phyloP scores from a whole-genome alignment of 192 early-diverging fungal genomes.

The Radiomyces spectabilis region DNA sequence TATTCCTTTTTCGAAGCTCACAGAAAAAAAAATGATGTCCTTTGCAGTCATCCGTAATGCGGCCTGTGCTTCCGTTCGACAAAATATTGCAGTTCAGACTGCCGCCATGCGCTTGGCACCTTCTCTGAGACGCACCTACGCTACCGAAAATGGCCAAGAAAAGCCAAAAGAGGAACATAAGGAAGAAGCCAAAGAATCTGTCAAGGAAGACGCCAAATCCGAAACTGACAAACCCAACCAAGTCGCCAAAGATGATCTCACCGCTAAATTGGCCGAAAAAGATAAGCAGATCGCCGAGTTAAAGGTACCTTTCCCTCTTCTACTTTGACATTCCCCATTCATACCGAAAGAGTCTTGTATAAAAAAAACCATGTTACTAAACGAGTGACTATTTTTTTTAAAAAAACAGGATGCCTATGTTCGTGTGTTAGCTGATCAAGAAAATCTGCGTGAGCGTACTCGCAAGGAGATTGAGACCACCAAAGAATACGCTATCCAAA shows the following conservation, averaged over 20 bases:
- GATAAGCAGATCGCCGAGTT: slow-evolving; percentile 77
- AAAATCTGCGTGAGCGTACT: slow-evolving; percentile 89
- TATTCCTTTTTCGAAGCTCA: no score
- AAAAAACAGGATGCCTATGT: slow-evolving; percentile 73
- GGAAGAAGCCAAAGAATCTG: slow-evolving; percentile 19
- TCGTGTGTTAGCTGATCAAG: slow-evolving; percentile 90
- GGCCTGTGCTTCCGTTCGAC: not conserved
- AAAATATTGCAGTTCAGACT: not conserved
- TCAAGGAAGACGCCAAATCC: not conserved
- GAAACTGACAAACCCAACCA: not conserved
- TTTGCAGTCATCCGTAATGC: not conserved
- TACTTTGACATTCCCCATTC: not conserved
- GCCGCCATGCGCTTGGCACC: not conserved
- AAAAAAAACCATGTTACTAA: not conserved
- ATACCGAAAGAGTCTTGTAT: not conserved
- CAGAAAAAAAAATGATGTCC: no score
- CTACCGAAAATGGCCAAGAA: slow-evolving; percentile 31
- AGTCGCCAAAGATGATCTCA: slow-evolving; percentile 19
- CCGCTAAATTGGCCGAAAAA: slow-evolving; percentile 49
- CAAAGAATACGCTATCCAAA: slow-evolving; percentile 87
- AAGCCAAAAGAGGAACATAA: slow-evolving; percentile 10
- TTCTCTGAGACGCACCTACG: slow-evolving; percentile 14
- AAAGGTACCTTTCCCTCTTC: slow-evolving; percentile 45
- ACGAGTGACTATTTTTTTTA: not conserved
- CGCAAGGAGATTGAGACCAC: slow-evolving; percentile 78